These are phyloP conservation scores for Globisporangium nunn DNA, from an alignment of 352 stramenopile genomes.

Conservation along the genomic window DNA sequence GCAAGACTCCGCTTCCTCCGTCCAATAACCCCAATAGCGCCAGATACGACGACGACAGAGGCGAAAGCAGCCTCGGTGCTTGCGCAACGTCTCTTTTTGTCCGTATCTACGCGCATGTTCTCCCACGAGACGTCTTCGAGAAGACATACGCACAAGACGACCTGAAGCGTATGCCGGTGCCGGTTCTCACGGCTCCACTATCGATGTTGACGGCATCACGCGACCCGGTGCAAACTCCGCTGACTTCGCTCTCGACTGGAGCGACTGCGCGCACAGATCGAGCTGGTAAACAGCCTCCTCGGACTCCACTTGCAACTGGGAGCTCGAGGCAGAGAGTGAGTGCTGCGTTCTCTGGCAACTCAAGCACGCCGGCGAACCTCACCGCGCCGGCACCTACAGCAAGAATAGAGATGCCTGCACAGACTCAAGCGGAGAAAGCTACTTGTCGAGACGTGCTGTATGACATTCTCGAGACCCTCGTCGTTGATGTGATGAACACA, in stretches of 20 bases:
- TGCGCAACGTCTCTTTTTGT: constrained; percentile 29
- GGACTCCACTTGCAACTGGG: constrained; percentile 7
- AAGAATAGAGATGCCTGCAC: background rate
- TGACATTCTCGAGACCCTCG: constrained; percentile 49
- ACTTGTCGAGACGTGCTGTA: constrained; percentile 37
- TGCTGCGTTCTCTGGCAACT: background rate
- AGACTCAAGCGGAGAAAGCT: constrained; percentile 7
- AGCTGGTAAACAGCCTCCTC: background rate
- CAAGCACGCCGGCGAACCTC: background rate
- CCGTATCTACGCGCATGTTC: constrained; percentile 48
- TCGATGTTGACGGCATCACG: background rate
- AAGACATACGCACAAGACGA: constrained; percentile 30
- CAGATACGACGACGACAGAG: background rate
- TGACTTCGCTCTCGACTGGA: background rate
- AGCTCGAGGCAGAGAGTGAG: background rate
- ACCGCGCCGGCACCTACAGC: constrained; percentile 2
- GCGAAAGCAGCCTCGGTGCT: background rate
- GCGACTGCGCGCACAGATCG: background rate
- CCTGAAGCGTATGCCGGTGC: constrained; percentile 28
- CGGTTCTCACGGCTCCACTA: constrained; percentile 4
- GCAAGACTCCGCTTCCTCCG: background rate
- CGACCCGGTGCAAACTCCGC: background rate
- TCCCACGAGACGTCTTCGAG: constrained; percentile 44
- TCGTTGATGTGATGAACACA: constrained; percentile 52
- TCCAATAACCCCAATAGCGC: constrained; percentile 11